phyloP scores from a whole-genome alignment of 257 asterid species.

The Handroanthus guayacan region DNA sequence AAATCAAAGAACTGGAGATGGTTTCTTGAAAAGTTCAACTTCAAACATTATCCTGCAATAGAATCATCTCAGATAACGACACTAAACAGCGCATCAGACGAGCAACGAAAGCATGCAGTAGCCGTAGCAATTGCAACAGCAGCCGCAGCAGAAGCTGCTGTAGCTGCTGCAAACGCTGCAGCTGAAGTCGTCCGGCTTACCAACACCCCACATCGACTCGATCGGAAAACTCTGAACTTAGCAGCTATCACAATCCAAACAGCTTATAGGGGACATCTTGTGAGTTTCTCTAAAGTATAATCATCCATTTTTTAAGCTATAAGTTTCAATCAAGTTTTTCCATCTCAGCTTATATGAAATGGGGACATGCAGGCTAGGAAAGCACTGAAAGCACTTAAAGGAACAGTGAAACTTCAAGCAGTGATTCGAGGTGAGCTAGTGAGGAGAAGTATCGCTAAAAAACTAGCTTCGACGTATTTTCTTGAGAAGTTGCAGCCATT shows the following conservation, averaged over 20 bases:
- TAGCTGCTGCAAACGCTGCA: constrained; percentile 32
- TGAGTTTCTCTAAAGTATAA: constrained; percentile 40
- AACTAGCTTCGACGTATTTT: constrained; percentile 31
- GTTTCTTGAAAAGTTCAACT: constrained; percentile 52
- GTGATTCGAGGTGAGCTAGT: constrained; percentile 67
- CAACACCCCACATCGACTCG: constrained; percentile 35
- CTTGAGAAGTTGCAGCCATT: constrained; percentile 26
- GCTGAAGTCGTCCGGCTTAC: constrained; percentile 56
- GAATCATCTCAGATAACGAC: constrained; percentile 45
- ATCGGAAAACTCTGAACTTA: constrained; percentile 33
- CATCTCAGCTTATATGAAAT: neutral
- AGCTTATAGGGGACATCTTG: constrained; percentile 62
- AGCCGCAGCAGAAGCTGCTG: constrained; percentile 36
- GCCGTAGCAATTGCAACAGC: constrained; percentile 28
- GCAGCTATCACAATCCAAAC: constrained; percentile 65
- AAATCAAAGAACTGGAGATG: constrained; percentile 55
- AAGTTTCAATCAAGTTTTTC: too few species aligned
- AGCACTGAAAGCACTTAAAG: constrained; percentile 72
- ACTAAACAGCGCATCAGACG: constrained; percentile 54
- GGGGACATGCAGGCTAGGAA: constrained; percentile 57
- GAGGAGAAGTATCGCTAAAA: constrained; percentile 41
- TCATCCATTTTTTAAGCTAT: neutral
- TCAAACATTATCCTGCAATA: constrained; percentile 52
- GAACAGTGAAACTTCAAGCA: constrained; percentile 75
- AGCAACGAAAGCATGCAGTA: constrained; percentile 24